phyloP scores from a whole-genome alignment of 2,329 filamentous ascomycete genomes.

The Fusarium odoratissimum region DNA sequence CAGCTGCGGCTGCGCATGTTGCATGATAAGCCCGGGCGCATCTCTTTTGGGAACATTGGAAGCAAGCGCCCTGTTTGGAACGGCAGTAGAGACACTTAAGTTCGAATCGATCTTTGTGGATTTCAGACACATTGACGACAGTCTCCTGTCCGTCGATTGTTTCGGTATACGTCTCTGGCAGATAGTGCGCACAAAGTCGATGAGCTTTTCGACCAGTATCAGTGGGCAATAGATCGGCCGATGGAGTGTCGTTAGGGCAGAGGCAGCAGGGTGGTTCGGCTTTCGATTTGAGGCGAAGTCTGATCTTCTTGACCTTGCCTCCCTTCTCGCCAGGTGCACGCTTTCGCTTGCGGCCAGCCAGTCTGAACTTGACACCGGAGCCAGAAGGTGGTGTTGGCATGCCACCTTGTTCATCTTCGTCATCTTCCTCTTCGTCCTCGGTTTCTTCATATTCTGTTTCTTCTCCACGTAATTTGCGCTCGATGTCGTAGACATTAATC shows the following conservation, averaged over 20 bases:
- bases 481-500: constrained; percentile 96
- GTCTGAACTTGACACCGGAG: constrained; percentile 75
- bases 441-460: constrained; percentile 86
- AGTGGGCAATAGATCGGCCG: constrained; percentile 84
- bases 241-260: constrained; percentile 89
- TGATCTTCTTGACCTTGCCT: constrained; percentile 76
- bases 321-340: constrained; percentile 51
- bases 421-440: constrained; percentile 76
- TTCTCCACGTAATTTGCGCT: constrained; percentile 92
- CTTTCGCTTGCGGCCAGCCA: constrained; percentile 71
- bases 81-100: constrained; percentile 96
- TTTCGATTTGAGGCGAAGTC: constrained; percentile 77
- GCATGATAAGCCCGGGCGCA: constrained; percentile 94
- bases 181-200: constrained; percentile 87
- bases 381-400: constrained; percentile 83
- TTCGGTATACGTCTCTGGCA: constrained; percentile 90
- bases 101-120: constrained; percentile 87
- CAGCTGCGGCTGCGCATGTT: constrained; percentile 91
- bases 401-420: constrained; percentile 74
- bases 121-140: constrained; percentile 81
- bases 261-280: constrained; percentile 86
- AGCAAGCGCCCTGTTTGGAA: constrained; percentile 93
- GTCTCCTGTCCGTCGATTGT: constrained; percentile 76
- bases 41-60: constrained; percentile 96
- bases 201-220: constrained; percentile 91